Conservation (phyloP, 768 basidiomycete species). For the Atractiella rhizophila region DNA sequence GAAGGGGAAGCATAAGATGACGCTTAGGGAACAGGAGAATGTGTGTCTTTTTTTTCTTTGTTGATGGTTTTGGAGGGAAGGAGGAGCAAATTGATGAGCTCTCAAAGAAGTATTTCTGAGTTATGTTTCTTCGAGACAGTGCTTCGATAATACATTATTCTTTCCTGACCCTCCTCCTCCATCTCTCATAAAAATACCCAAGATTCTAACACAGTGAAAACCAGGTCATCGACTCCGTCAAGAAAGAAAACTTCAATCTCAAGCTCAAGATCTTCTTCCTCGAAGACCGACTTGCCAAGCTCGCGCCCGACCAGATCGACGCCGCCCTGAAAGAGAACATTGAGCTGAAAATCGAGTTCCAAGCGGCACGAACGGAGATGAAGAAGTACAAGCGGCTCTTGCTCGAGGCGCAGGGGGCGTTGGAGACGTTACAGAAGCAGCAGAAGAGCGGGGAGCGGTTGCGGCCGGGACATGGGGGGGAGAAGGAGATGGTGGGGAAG, state of each 20-base stretch:
- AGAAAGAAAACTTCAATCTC: conserved; percentile 92
- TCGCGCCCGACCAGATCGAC: conserved; percentile 54
- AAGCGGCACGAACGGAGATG: conserved; percentile 14
- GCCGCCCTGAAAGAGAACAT: conserved; percentile 49
- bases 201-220: not conserved
- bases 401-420: conserved; percentile 11
- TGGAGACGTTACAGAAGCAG: conserved; percentile 7
- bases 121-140: not conserved
- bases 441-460: not conserved
- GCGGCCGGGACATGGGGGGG: not conserved
- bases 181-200: not conserved
- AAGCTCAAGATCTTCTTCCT: conserved; percentile 88
- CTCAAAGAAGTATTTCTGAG: not conserved
- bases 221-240: conserved; percentile 84
- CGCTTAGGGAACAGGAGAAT: conserved; percentile 88
- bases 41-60: conserved; percentile 25
- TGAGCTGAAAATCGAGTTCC: conserved; percentile 27
- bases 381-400: conserved; percentile 17
- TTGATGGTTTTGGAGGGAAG: no score
- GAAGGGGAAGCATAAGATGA: conserved; percentile 29
- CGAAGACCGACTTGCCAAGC: conserved; percentile 67
- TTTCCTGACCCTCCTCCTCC: not conserved
- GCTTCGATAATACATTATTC: not conserved
- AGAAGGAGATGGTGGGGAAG: not conserved
- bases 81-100: no score